Base-by-base conservation (phyloP, 768 basidiomycete species). In the Auricularia heimuer region DNA sequence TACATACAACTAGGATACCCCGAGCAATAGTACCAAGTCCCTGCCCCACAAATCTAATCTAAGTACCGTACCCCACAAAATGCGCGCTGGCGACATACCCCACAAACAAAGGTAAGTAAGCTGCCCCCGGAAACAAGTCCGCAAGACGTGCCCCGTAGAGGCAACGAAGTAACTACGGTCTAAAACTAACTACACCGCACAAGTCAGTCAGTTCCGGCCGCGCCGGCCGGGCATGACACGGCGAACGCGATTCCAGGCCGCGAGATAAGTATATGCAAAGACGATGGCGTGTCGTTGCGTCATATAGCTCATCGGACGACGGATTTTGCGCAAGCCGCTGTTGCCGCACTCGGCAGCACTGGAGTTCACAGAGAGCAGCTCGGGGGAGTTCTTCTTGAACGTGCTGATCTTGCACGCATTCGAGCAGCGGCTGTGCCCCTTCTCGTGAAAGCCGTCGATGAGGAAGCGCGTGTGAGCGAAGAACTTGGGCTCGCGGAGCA, bases 291-390 rank as follows among this genome's bases (percentile, higher is more conserved):
- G 56, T 3, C 70, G 68, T 47, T 76, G 70, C 12, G 47, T 64
- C 75, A 76, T 75, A 60, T 73, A 75, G 61, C 71, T 72, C 0
- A 75, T 70, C 1, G 69, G 67, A 58, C 76, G 76, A 0, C 74
- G 63, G 36, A 76, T 76, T 0, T 71, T 63, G 0, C 36, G 36
- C 6, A 76, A 45, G 10, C 71, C 71, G 3, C 70, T 65, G 62
- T 77, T 78, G 18, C 76, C 75, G 64, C 75, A 75, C 66, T 77
- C 76, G 1, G 71, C 76, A 1, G 74, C 74, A 65, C 76, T 78
- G 1, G 75, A 71, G 61, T 78, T 78, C 34, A 75, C 66, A 3
- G 47, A 45, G 4, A 65, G 61, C 39, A 3, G 77, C 62, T 0
- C 63, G 65, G 11, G 73, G 73, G 18, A 12, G 67, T 78, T 70